A percentile compares a stretch with the other conserved stretches of the same genome.
These are phyloP conservation scores for Punctularia strigosozonata DNA, from an alignment of 768 basidiomycete genomes.

Conservation along the genomic window DNA sequence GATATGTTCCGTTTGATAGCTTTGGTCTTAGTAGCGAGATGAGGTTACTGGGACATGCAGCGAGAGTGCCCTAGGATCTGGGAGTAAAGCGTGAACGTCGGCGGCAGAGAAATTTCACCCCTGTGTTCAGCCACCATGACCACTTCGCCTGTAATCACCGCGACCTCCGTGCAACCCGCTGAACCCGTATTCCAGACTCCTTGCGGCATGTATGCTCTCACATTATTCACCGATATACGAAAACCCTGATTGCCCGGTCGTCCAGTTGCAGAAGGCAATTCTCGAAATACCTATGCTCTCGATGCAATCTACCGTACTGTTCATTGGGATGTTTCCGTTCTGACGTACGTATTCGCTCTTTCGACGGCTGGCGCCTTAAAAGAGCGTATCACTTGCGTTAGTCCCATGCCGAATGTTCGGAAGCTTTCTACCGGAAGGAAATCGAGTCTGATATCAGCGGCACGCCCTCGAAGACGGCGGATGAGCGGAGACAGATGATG, in stretches of 20 bases:
- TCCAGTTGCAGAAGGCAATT: slow-evolving; percentile 64
- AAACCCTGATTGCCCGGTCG: background rate
- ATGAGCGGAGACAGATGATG: slow-evolving; percentile 57
- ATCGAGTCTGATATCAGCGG: slow-evolving; percentile 51
- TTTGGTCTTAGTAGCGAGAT: background rate
- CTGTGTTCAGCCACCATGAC: background rate
- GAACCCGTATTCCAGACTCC: background rate
- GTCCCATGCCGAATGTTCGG: slow-evolving; percentile 69
- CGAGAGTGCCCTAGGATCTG: background rate
- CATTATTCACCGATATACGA: background rate
- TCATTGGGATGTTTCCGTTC: slow-evolving; percentile 72
- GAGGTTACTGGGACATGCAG: background rate
- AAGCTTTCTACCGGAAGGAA: slow-evolving; percentile 70
- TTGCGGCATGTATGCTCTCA: slow-evolving; percentile 3
- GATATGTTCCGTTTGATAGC: too few species aligned
- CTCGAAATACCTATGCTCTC: slow-evolving; percentile 72
- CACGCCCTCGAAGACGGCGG: slow-evolving; percentile 37
- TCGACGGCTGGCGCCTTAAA: background rate
- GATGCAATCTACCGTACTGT: slow-evolving; percentile 75
- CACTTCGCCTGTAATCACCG: background rate
- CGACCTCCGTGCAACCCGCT: too few species aligned
- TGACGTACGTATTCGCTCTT: slow-evolving; percentile 30
- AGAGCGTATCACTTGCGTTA: slow-evolving; percentile 10
- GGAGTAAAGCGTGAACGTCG: background rate
- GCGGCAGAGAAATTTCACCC: background rate